Evolutionary conservation across 1,139 yeast genomes (phyloP), one percentile per base, ranked within the genome.

Genomic region (Pichia inconspicua): DNA sequence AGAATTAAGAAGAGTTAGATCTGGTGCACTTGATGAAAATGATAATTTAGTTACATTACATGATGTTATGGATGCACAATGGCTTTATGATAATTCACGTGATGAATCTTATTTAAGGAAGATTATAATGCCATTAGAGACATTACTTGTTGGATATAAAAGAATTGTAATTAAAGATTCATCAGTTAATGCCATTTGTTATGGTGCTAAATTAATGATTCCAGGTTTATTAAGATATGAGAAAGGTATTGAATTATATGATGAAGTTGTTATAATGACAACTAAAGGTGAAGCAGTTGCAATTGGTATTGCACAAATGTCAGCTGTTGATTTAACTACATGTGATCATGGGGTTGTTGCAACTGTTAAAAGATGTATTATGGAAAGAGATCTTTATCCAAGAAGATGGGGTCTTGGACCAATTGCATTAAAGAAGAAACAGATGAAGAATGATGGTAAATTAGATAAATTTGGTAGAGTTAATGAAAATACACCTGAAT

Each of bases 351-450:
- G 98, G 62, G 90, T 90, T 56, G 98, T 92, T 63, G 97, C 98
- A 58, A 89, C 88, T 75, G 95, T 92, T 66, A 92, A 92, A 80
- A 87, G 98, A 75, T 90, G 97, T 75, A 92, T 92, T 62, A 92
- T 92, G 98, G 98, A 92, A 75, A 84, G 98, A 75, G 98, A 92
- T 69, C 81, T 95, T 49, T 92, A 92, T 71, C 98, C 98, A 72
- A 86, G 98, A 79, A 84, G 97, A 79, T 92, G 98, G 98, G 98
- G 98, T 55, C 75, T 92, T 63, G 98, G 98, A 61, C 98, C 98
- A 63, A 88, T 90, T 66, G 98, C 98, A 55, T 90, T 87, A 72
- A 89, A 88, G 84, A 92, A 92, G 85, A 92, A 92, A 78, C 96
- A 90, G 74, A 75, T 92, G 77, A 92, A 90, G 79, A 86, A 95